Evolutionary conservation across 2,329 filamentous ascomycete genomes (phyloP), one percentile per base, ranked within the genome.

Genomic region (Pseudocercospora musae): DNA sequence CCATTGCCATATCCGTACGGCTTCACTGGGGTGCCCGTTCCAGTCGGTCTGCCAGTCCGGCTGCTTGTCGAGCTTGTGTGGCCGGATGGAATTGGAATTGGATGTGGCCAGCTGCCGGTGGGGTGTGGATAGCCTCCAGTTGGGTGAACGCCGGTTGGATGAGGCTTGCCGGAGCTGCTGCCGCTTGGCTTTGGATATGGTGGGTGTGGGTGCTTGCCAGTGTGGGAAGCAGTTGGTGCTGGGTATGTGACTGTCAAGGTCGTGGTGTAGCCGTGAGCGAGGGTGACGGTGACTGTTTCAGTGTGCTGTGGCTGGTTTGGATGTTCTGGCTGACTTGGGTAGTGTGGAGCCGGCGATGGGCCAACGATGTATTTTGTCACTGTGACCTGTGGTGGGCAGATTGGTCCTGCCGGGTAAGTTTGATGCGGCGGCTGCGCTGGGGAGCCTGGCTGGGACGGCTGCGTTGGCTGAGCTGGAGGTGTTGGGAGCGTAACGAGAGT

Each of bases 231-330:
- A 11, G 49, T 15, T 31, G 59, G 11, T 18, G 29, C 15, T 20
- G 59, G 52, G 48, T 62, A 62, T 21, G 59, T 57, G 25, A 62
- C 33, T n/a, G 54, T 62, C 25, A 62, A 29, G 10, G 54, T 62
- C 31, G 59, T 62, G 8, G 48, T 57, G 21, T 57, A 48, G 29
- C 52, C 59, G 33, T 62, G n/a, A n/a, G 57, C 54, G 46, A 62
- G 59, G 6, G 54, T 62, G 10, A 62, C 7, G 5, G 59, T 62
- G 54, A 62, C 27, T 33, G 59, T 62, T 37, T 62, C 57, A 9
- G 59, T 62, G 9, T 55, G 57, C 46, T 42, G n/a, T 9, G 52
- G 21, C n/a, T 52, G 48, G 7, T 5, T 50, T 13, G 46, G 46
- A 20, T 50, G 18, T 15, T 50, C 20, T 15, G 46, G 46, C 46